Conservation (phyloP, 495 filamentous ascomycete genomes). For the Aspergillus steynii region DNA sequence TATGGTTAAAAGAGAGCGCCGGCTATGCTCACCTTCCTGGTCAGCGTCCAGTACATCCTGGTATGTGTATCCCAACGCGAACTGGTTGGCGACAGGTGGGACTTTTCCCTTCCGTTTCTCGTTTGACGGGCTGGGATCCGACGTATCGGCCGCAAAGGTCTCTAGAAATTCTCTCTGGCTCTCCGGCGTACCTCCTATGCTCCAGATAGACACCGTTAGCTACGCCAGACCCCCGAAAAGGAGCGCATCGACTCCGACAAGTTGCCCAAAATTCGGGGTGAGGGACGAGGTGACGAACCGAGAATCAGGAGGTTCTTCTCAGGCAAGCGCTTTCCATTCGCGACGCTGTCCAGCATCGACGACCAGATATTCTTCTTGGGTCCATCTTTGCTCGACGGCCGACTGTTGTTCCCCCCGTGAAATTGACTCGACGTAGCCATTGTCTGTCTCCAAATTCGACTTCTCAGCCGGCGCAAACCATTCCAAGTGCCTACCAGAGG, state of each 20-base stretch:
- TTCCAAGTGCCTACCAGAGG: constrained; percentile 24
- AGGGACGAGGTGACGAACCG: constrained; percentile 50
- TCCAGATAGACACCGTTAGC: not conserved
- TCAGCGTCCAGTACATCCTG: constrained; percentile 93
- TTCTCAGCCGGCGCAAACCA: constrained; percentile 38
- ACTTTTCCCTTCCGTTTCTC: constrained; percentile 62
- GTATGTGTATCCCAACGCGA: constrained; percentile 93
- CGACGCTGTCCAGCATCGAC: constrained; percentile 86
- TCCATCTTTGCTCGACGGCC: constrained; percentile 66
- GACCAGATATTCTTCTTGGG: constrained; percentile 91
- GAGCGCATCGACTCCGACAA: not conserved
- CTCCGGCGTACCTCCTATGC: constrained; percentile 78
- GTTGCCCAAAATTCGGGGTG: not conserved
- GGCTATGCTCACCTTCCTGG: constrained; percentile 68
- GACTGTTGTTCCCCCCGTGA: constrained; percentile 45
- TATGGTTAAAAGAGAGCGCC: not conserved
- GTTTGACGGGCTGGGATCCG: constrained; percentile 51
- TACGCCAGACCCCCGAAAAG: not conserved
- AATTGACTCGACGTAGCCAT: constrained; percentile 46
- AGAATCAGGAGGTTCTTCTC: constrained; percentile 90
- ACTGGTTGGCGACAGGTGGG: constrained; percentile 87
- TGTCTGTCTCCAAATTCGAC: constrained; percentile 39
- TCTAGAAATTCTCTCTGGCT: constrained; percentile 90
- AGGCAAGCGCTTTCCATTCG: constrained; percentile 84
- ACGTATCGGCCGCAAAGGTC: constrained; percentile 65